Evolutionary conservation across 169 alveolate species (phyloP).

Genomic region (Plasmodium inui): DNA sequence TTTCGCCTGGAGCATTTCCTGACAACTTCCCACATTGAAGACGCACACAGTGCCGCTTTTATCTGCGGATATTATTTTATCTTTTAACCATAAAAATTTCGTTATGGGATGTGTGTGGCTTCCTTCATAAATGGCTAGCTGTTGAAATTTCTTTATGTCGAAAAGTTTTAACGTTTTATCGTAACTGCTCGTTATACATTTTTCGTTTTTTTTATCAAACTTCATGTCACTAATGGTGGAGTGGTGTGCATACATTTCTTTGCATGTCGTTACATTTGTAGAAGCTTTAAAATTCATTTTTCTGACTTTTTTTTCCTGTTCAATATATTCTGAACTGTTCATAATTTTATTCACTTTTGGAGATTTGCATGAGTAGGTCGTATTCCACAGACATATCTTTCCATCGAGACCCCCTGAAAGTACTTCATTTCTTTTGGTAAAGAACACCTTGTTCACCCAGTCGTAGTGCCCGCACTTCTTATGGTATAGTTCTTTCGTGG

Average conservation of each 20-base stretch:
- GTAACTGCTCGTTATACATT: slow-evolving; percentile 76
- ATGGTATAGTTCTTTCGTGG: slow-evolving; percentile 68
- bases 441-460: slow-evolving; percentile 73
- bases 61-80: slow-evolving; percentile 71
- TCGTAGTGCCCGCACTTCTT: slow-evolving; percentile 74
- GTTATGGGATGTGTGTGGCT: slow-evolving; percentile 70
- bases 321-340: slow-evolving; percentile 70
- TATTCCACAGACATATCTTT: slow-evolving; percentile 75
- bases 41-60: slow-evolving; percentile 65
- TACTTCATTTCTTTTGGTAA: slow-evolving; percentile 73
- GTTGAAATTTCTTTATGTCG: slow-evolving; percentile 49
- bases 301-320: slow-evolving; percentile 44
- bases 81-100: slow-evolving; percentile 69
- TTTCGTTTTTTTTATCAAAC: slow-evolving; percentile 68
- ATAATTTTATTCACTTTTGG: slow-evolving; percentile 63
- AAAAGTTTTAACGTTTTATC: slow-evolving; percentile 75
- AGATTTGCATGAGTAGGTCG: slow-evolving; percentile 31
- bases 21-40: slow-evolving; percentile 56
- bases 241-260: slow-evolving; percentile 74
- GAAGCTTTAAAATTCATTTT: slow-evolving; percentile 71
- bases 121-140: slow-evolving; percentile 51
- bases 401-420: slow-evolving; percentile 78
- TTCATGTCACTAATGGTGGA: slow-evolving; percentile 77
- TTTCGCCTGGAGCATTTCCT: slow-evolving; percentile 57
- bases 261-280: slow-evolving; percentile 44